phyloP scores from a whole-genome alignment of 2,329 filamentous ascomycete species.

The Microsporum audouinii region DNA sequence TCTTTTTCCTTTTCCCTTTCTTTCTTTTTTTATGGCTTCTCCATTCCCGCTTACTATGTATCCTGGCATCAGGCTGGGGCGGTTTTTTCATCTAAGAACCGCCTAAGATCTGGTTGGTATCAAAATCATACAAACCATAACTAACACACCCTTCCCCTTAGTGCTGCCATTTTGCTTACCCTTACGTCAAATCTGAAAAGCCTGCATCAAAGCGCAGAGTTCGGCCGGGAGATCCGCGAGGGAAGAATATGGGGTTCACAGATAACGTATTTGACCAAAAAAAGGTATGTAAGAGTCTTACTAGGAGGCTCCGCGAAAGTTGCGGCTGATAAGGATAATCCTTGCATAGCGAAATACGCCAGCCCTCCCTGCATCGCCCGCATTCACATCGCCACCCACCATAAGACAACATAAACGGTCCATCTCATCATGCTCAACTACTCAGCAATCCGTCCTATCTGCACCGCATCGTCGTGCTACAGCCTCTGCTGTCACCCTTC shows the following conservation, averaged over 20 bases:
- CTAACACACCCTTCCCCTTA: conserved; percentile 1
- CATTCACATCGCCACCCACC: conserved; percentile 5
- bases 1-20: not conserved
- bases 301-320: not conserved
- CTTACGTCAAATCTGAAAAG: conserved; percentile 26
- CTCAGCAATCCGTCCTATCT: not conserved
- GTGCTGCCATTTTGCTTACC: conserved; percentile 26
- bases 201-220: conserved; percentile 23
- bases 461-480: not conserved
- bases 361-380: conserved; percentile 3
- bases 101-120: conserved; percentile 1
- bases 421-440: conserved; percentile 3
- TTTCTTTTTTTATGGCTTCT: not conserved
- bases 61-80: not conserved
- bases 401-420: conserved; percentile 10
- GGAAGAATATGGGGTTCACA: conserved; percentile 26
- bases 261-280: conserved; percentile 31
- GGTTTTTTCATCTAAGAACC: not conserved
- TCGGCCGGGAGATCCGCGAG: conserved; percentile 24
- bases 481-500: not conserved
- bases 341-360: conserved; percentile 11
- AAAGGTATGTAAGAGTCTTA: conserved; percentile 16
- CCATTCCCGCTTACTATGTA: not conserved
- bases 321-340: conserved; percentile 3
- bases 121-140: not conserved